phyloP scores from a whole-genome alignment of 73 alveolate species.

The Paramecium tetraurelia region DNA sequence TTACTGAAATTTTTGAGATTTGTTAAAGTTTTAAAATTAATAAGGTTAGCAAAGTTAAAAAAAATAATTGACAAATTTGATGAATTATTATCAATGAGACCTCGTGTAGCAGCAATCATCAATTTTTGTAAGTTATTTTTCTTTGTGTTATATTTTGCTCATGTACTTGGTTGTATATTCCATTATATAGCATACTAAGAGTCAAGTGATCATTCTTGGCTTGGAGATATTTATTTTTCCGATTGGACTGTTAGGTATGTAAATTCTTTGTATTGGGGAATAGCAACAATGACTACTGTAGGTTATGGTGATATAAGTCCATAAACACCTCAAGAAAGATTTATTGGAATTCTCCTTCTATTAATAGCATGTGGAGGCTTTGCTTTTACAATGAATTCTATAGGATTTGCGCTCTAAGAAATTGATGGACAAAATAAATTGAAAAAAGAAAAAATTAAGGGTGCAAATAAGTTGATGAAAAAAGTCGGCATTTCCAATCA shows the following conservation, averaged over 20 bases:
- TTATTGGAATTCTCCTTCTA: conserved; percentile 71
- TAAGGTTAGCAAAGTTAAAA: conserved; percentile 71
- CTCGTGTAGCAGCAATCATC: conserved; percentile 2
- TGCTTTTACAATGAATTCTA: conserved; percentile 82
- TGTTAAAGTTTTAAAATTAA: conserved; percentile 66
- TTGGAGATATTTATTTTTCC: conserved; percentile 10
- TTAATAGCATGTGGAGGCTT: conserved; percentile 82
- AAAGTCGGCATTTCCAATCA: conserved; percentile 62
- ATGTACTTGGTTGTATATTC: conserved; percentile 68
- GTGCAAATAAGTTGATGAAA: conserved; percentile 67
- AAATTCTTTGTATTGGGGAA: conserved; percentile 76
- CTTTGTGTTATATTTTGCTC: conserved; percentile 58
- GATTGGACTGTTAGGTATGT: conserved; percentile 56
- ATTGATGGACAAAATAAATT: conserved; percentile 64
- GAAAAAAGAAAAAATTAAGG: conserved; percentile 66
- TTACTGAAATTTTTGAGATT: conserved; percentile 71
- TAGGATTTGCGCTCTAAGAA: conserved; percentile 69
- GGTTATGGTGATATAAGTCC: conserved; percentile 94
- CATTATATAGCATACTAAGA: conserved; percentile 60
- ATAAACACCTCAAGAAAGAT: conserved; percentile 67
- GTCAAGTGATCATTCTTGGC: conserved; percentile 59
- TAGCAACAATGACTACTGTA: conserved; percentile 85
- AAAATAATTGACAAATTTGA: conserved; percentile 73
- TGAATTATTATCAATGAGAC: conserved; percentile 62
- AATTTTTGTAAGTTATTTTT: conserved; percentile 28